Evolutionary conservation across 2,329 filamentous ascomycete genomes (phyloP).

Genomic region (Cladosporium sp.): DNA sequence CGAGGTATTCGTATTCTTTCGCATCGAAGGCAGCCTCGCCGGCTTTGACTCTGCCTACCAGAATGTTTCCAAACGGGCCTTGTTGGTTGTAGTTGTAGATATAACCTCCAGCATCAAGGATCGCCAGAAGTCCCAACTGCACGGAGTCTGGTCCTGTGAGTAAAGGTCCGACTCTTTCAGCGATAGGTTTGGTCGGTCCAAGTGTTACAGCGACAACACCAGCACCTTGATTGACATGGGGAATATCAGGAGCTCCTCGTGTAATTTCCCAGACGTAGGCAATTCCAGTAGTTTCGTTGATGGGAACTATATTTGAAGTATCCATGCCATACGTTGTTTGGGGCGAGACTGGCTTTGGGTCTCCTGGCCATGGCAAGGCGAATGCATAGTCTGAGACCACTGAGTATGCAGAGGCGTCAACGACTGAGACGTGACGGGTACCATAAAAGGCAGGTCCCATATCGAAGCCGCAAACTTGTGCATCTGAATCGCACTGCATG

Average conservation of each 20-base stretch:
- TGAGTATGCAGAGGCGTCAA: background rate
- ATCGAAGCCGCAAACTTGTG: background rate
- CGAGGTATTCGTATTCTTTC: background rate
- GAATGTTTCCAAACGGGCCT: background rate
- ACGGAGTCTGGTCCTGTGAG: constrained; percentile 1
- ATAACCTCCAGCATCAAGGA: background rate
- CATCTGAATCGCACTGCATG: background rate
- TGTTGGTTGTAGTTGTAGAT: constrained; percentile 3
- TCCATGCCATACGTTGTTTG: background rate
- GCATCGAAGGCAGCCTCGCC: background rate
- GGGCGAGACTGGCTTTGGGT: background rate
- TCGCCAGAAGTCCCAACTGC: background rate
- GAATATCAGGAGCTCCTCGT: background rate
- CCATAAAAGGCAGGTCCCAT: constrained; percentile 1
- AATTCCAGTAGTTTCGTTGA: background rate
- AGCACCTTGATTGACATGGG: background rate
- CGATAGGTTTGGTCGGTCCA: background rate
- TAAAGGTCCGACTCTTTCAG: background rate
- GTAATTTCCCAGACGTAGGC: constrained; percentile 1
- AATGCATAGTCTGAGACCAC: background rate
- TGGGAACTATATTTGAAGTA: background rate
- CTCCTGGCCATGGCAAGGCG: background rate
- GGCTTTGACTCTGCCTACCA: background rate
- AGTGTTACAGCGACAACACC: background rate
- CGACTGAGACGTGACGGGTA: background rate